Evolutionary conservation across 331 rosid genomes (phyloP), one percentile per base, ranked within the genome.

Genomic region (Malus hybrid): DNA sequence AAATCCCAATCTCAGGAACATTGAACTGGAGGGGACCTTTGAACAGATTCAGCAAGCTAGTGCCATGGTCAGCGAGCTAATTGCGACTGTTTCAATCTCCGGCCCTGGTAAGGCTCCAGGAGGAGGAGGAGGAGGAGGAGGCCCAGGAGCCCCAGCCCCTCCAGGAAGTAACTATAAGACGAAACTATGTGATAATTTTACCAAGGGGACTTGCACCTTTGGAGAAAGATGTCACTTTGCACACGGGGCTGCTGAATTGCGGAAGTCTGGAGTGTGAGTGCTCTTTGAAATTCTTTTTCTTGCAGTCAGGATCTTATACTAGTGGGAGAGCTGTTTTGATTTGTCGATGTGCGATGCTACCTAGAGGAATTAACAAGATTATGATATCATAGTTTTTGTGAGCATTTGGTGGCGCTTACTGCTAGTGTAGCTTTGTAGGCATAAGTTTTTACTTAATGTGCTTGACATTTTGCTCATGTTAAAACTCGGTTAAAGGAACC

Each of bases 171-270:
- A 92, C 76, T 87, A 20, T 62, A 94, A 87, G 85, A 94, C 99
- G 4, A 94, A 90, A 83, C 78, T 87, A 22, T 92, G 99, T 63
- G 97, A 92, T 74, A 94, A 94, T 85, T 94, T 88, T 78, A 24
- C 92, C 0, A 92, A 92, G 73, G 99, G 99, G 54, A 84, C 97
- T 36, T 94, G 99, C 86, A 94, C 97, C 7, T 94, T 94, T 70
- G 99, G 97, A 79, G 99, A 89, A 5, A 86, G 97, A 73, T 94
- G 99, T 79, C 97, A 94, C 85, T 94, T 92, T 79, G 99, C 97
- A 27, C 99, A 94, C 32, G 97, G 99, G 67, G 84, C 86, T 7
- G 69, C 87, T 5, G 99, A 94, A 59, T 65, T 91, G 87, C 96
- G 99, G 8, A 91, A 88, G 77, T 80, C 84, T 31, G 80, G 82